Percentiles rank a stretch among this genome's conserved stretches.
Evolutionary conservation across 2,329 filamentous ascomycete genomes (phyloP).

Genomic region (Aspergillus sp.): DNA sequence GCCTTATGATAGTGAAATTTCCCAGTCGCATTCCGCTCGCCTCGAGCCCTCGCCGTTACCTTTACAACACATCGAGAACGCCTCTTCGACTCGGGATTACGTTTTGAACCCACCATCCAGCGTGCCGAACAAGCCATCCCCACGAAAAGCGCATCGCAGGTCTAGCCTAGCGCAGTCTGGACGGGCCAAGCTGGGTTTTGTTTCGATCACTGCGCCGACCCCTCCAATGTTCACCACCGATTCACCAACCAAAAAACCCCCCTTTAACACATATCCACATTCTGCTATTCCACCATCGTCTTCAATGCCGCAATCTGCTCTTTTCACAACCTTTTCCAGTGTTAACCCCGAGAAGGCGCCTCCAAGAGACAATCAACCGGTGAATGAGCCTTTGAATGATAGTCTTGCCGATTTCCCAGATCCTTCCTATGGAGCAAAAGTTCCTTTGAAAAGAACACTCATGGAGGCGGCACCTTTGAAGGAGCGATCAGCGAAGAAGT

Average conservation of each 20-base stretch:
- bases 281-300: slow-evolving; percentile 10
- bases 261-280: slow-evolving; percentile 24
- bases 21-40: slow-evolving; percentile 32
- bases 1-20: slow-evolving; percentile 31
- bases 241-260: slow-evolving; percentile 44
- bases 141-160: slow-evolving; percentile 58
- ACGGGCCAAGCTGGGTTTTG: slow-evolving; percentile 55
- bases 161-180: slow-evolving; percentile 52
- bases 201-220: slow-evolving; percentile 54
- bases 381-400: slow-evolving; percentile 36
- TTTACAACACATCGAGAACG: slow-evolving; percentile 37
- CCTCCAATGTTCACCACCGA: slow-evolving; percentile 42
- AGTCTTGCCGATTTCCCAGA: slow-evolving; percentile 46
- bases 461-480: slow-evolving; percentile 70
- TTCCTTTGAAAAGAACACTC: slow-evolving; percentile 54
- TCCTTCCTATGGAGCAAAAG: slow-evolving; percentile 40
- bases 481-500: slow-evolving; percentile 66
- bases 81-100: slow-evolving; percentile 54
- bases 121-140: slow-evolving; percentile 55
- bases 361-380: slow-evolving; percentile 46
- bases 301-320: slow-evolving; percentile 38
- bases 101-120: slow-evolving; percentile 59
- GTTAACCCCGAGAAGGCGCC: slow-evolving; percentile 31
- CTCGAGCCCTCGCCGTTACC: slow-evolving; percentile 52
- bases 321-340: slow-evolving; percentile 49